Base-by-base conservation (phyloP, 176 grass and related monocot genomes). In the Alloteropsis semialata region DNA sequence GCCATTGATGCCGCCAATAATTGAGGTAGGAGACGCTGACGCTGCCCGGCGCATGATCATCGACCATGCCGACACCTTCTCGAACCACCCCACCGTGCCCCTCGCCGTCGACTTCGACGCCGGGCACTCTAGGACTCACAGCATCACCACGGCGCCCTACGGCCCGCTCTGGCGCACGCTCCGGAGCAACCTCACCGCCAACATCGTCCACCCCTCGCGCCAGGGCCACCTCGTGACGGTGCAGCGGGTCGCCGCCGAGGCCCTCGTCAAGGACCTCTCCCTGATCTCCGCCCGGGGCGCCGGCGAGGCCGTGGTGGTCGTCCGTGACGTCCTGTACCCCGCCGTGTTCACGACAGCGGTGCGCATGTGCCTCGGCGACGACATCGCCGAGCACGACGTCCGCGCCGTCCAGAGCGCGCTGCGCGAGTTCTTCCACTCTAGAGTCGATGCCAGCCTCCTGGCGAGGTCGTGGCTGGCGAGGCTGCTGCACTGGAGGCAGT, bases 171-270 rank as follows among this genome's bases (percentile, higher is more conserved):
- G 53, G 66, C 80, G 66, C 8, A 38, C 28, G 16, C 54, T 82
- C 53, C 54, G 67, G 2, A 6, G 39, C 67, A 72, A 82, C 80
- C 80, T 82, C 73, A 58, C 73, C 34, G 67, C 18, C 11, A 21
- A 27, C 0, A 42, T 82, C 37, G 37, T 82, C 53, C 80, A 72
- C 53, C 53, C 53, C 0, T 58, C 51, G 1, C 65, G 36, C 7
- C 51, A 72, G 7, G 39, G 38, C 29, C 6, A 4, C 37, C 14
- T 46, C 11, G 39, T 14, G 27, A 39, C 28, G 4, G 28, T 82
- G 12, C 53, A 57, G 3, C 6, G 41, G 2, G 19, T 34, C 10
- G 53, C 53, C 38, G 22, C n/a, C 18, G 28, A 46, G 1, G 27
- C 54, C 2, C 54, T 82, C 27, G 67, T 82, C 2, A 27, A 16